These are phyloP conservation scores for Tolypocladium pustulatum DNA, from an alignment of 2,329 filamentous ascomycete species.

Conservation along the genomic window DNA sequence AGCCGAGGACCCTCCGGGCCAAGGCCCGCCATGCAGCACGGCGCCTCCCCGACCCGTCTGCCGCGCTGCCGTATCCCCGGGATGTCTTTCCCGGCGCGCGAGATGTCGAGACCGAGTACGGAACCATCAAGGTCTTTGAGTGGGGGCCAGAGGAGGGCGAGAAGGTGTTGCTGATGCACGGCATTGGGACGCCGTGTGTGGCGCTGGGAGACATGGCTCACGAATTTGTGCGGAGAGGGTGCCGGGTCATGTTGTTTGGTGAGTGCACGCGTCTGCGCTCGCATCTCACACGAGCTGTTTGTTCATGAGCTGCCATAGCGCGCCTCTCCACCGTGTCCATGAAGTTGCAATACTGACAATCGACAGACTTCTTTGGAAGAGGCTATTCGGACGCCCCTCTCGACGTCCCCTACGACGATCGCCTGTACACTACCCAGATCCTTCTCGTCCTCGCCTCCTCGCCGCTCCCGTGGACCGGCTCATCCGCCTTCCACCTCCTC, in stretches of 20 bases:
- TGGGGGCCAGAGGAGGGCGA: constrained; percentile 64
- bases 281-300: background rate
- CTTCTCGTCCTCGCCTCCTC: constrained; percentile 57
- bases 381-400: constrained; percentile 65
- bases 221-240: constrained; percentile 54
- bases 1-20: background rate
- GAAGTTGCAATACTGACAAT: background rate
- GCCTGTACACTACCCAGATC: constrained; percentile 56
- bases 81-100: constrained; percentile 59
- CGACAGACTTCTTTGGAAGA: constrained; percentile 59
- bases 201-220: constrained; percentile 56
- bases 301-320: background rate
- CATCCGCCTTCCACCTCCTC: constrained; percentile 54
- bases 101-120: constrained; percentile 60
- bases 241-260: constrained; percentile 71
- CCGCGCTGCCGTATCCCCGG: constrained; percentile 50
- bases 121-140: constrained; percentile 65
- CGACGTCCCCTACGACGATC: constrained; percentile 47
- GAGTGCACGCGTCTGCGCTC: constrained; percentile 13
- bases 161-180: constrained; percentile 68
- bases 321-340: background rate
- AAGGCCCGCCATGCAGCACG: constrained; percentile 1
- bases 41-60: background rate
- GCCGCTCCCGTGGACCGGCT: constrained; percentile 40
- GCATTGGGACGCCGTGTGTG: constrained; percentile 69